Conservation (phyloP, 1,284 basidiomycete species). For the Limonomyces culmigenus region DNA sequence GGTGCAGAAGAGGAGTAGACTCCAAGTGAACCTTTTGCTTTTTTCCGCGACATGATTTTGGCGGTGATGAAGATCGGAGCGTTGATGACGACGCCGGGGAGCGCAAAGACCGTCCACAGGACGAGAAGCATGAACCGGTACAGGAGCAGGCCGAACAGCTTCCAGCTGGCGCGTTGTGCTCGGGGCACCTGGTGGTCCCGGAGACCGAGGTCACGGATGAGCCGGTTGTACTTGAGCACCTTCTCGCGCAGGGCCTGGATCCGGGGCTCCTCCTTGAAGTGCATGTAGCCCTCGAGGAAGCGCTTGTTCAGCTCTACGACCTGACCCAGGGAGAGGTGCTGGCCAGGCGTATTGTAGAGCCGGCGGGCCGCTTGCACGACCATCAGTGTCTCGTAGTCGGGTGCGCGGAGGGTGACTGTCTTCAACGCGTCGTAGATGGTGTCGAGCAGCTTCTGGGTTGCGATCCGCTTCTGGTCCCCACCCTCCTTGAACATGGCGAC, state of each 20-base stretch:
- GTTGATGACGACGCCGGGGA: constrained; percentile 93
- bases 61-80: constrained; percentile 92
- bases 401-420: constrained; percentile 90
- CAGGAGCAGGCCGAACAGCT: constrained; percentile 70
- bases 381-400: constrained; percentile 98
- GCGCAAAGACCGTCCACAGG: constrained; percentile 75
- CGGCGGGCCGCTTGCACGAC: constrained; percentile 94
- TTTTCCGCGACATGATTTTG: constrained; percentile 74
- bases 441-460: constrained; percentile 81
- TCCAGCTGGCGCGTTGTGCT: constrained; percentile 77
- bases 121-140: constrained; percentile 75
- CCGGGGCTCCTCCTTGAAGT: constrained; percentile 89
- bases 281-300: constrained; percentile 84
- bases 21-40: constrained; percentile 64
- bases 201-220: constrained; percentile 84
- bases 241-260: constrained; percentile 71
- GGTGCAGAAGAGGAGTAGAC: not conserved
- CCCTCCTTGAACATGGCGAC: constrained; percentile 88
- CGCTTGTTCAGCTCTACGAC: constrained; percentile 95
- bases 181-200: constrained; percentile 90
- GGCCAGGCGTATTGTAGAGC: constrained; percentile 89
- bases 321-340: constrained; percentile 88
- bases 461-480: constrained; percentile 79
- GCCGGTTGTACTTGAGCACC: constrained; percentile 89
- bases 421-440: constrained; percentile 93